phyloP scores from a whole-genome alignment of 768 basidiomycete species.

The Collybiopsis luxurians region DNA sequence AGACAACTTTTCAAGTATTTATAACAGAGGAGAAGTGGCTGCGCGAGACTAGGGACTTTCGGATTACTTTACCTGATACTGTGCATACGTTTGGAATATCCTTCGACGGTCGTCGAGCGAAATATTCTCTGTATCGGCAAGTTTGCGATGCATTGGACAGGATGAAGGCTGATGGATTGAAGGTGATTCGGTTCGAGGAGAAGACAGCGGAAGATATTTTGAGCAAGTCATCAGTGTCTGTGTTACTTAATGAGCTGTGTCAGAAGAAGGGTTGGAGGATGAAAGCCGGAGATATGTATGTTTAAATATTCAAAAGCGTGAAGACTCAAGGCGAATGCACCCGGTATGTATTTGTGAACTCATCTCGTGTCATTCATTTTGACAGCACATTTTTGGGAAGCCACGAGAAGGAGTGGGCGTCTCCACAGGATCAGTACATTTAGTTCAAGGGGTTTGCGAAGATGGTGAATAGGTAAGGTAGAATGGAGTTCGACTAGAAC shows the following conservation, averaged over 20 bases:
- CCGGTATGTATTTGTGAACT: no score
- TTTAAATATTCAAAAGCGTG: no score
- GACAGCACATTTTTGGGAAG: constrained; percentile 44
- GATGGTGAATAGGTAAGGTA: background rate
- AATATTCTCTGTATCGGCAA: background rate
- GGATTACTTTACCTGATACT: background rate
- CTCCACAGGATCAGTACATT: constrained; percentile 71
- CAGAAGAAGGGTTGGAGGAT: background rate
- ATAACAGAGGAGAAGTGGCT: no score
- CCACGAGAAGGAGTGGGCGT: constrained; percentile 60
- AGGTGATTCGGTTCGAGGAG: background rate
- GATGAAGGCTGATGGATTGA: background rate
- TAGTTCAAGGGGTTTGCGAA: constrained; percentile 76
- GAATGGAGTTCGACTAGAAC: no score
- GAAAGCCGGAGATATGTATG: background rate
- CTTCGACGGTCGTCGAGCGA: background rate
- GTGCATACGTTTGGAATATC: background rate
- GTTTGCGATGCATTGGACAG: background rate
- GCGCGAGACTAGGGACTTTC: no score
- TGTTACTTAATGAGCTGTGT: background rate
- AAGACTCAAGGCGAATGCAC: no score
- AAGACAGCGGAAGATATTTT: background rate
- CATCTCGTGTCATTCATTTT: no score
- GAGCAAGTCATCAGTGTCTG: background rate
- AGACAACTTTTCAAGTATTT: no score